A percentile compares a stretch with the other conserved stretches of the same genome.
These are phyloP conservation scores for Trametes polyzona DNA, from an alignment of 1,284 basidiomycete species.

Conservation along the genomic window DNA sequence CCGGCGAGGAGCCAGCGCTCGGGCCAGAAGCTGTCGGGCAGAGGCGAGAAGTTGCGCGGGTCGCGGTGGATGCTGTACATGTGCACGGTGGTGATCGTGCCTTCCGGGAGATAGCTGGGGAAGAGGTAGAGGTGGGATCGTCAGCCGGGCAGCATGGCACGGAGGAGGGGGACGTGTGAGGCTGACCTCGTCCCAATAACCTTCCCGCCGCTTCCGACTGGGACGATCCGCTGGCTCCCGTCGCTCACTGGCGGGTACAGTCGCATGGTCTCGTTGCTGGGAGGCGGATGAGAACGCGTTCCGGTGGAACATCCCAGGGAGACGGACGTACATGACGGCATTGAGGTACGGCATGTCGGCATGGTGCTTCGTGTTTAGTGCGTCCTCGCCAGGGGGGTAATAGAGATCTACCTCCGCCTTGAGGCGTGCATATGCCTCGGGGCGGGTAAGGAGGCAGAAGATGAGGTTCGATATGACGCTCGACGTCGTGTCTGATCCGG, in stretches of 20 bases:
- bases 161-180: not conserved
- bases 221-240: slow-evolving; percentile 52
- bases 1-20: slow-evolving; percentile 36
- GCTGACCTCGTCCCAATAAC: slow-evolving; percentile 35
- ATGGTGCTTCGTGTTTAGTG: slow-evolving; percentile 30
- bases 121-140: not conserved
- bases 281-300: not conserved
- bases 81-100: slow-evolving; percentile 32
- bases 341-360: slow-evolving; percentile 38
- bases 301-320: not conserved
- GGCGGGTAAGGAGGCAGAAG: slow-evolving; percentile 31
- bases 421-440: slow-evolving; percentile 28
- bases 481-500: slow-evolving; percentile 40
- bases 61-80: slow-evolving; percentile 38
- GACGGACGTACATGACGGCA: slow-evolving; percentile 35
- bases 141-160: not conserved
- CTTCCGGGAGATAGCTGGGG: slow-evolving; percentile 35
- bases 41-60: slow-evolving; percentile 37
- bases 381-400: slow-evolving; percentile 34
- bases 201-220: slow-evolving; percentile 29
- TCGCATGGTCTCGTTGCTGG: slow-evolving; percentile 63
- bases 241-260: slow-evolving; percentile 61
- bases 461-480: slow-evolving; percentile 29
- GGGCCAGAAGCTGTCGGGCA: slow-evolving; percentile 36
- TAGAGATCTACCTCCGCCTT: slow-evolving; percentile 35